phyloP scores from a whole-genome alignment of 2,329 filamentous ascomycete species.

The Talaromyces atroroseus region DNA sequence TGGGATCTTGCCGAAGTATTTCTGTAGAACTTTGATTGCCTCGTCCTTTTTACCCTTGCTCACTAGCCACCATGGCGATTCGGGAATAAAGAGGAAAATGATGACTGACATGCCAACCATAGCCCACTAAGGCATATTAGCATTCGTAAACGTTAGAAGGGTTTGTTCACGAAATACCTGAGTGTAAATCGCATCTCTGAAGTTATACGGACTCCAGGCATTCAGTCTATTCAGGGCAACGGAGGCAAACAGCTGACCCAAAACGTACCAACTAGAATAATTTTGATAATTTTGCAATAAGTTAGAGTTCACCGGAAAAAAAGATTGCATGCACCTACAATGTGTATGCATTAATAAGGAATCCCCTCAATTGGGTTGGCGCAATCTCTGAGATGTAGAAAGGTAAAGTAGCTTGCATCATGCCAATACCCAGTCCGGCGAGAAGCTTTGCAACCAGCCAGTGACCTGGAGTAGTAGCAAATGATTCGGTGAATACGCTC shows the following conservation, averaged over 20 bases:
- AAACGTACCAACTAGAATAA: conserved; percentile 38
- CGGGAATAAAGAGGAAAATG: conserved; percentile 32
- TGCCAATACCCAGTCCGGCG: not conserved
- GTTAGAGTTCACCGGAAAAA: not conserved
- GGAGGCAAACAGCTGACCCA: conserved; percentile 41
- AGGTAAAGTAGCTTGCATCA: not conserved
- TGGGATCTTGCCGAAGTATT: conserved; percentile 24
- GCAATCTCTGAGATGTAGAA: not conserved
- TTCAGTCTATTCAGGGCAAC: conserved; percentile 37
- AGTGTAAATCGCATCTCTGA: conserved; percentile 39
- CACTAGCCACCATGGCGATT: conserved; percentile 53
- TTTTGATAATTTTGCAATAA: not conserved
- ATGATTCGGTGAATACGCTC: not conserved
- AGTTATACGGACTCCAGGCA: conserved; percentile 28
- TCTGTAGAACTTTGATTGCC: conserved; percentile 18
- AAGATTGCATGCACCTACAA: conserved; percentile 23
- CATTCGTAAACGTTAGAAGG: not conserved
- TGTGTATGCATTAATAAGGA: conserved; percentile 35
- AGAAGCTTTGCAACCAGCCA: not conserved
- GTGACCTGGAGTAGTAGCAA: not conserved
- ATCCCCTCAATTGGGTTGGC: not conserved
- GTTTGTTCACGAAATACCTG: conserved; percentile 23
- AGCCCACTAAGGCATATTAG: conserved; percentile 31
- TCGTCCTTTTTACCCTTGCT: conserved; percentile 44
- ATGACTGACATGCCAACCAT: conserved; percentile 38